Conservation (phyloP, 2,329 filamentous ascomycete genomes). For the Penicillium sp. region DNA sequence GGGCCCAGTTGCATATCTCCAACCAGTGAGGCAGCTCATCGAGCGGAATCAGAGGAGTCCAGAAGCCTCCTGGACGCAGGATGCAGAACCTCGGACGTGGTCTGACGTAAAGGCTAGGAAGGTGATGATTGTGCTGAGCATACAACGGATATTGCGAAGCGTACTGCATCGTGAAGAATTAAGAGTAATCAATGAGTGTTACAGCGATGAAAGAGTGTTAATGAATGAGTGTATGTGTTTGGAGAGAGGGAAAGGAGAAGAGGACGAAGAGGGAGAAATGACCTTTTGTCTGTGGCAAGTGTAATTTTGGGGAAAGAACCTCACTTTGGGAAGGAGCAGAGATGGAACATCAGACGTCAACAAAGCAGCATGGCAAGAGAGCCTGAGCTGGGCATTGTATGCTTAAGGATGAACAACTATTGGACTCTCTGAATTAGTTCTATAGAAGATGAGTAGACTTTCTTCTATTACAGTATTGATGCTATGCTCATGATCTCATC, state of each 20-base stretch:
- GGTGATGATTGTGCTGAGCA: not conserved
- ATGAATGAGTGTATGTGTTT: slow-evolving; percentile 12
- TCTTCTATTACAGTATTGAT: too few species aligned
- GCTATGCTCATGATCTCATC: too few species aligned
- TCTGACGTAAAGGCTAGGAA: slow-evolving; percentile 11
- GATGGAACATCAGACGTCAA: not conserved
- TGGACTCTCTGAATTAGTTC: too few species aligned
- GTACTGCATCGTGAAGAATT: slow-evolving; percentile 13
- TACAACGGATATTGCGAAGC: not conserved
- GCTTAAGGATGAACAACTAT: too few species aligned
- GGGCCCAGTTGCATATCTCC: slow-evolving; percentile 27
- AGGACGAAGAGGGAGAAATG: not conserved
- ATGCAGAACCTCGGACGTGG: slow-evolving; percentile 41
- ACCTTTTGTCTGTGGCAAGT: not conserved
- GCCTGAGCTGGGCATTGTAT: too few species aligned
- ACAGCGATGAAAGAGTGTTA: not conserved
- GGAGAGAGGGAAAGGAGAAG: slow-evolving; percentile 1
- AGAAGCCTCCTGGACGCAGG: slow-evolving; percentile 33
- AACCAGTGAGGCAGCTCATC: slow-evolving; percentile 44
- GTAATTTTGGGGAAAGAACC: not conserved
- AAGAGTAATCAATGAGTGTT: slow-evolving; percentile 8
- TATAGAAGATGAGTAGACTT: too few species aligned
- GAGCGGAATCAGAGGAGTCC: slow-evolving; percentile 42
- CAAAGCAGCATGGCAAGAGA: not conserved
- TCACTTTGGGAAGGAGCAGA: not conserved